A percentile compares a stretch with the other conserved stretches of the same genome.
Evolutionary conservation across 768 basidiomycete genomes (phyloP).

Genomic region (Neoboletus magnificus): DNA sequence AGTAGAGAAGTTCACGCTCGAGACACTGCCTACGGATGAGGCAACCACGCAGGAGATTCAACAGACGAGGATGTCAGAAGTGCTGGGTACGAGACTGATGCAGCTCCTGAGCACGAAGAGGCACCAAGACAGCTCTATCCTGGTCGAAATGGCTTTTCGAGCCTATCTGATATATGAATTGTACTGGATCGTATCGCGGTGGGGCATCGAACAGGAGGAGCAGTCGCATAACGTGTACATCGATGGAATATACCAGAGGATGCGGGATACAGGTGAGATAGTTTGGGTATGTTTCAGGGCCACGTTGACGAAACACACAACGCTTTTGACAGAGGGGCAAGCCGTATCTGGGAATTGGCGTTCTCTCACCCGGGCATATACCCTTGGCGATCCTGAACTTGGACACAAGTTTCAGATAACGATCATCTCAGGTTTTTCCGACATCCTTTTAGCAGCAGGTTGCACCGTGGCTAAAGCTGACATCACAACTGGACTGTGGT

Average conservation of each 20-base stretch:
- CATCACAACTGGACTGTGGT: slow-evolving; percentile 38
- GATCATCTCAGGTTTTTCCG: slow-evolving; percentile 21
- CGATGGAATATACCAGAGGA: slow-evolving; percentile 31
- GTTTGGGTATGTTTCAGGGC: neutral
- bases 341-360: slow-evolving; percentile 34
- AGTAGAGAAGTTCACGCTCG: slow-evolving; percentile 36
- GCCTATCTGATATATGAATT: slow-evolving; percentile 23
- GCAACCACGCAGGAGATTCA: slow-evolving; percentile 2
- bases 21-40: neutral
- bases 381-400: slow-evolving; percentile 12
- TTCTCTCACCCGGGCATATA: neutral
- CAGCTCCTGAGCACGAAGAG: slow-evolving; percentile 18
- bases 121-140: slow-evolving; percentile 16
- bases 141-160: slow-evolving; percentile 33
- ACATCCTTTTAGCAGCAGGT: slow-evolving; percentile 28
- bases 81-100: slow-evolving; percentile 15
- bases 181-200: slow-evolving; percentile 19
- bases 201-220: slow-evolving; percentile 19
- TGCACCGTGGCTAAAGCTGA: slow-evolving; percentile 15
- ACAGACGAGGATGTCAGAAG: slow-evolving; percentile 7
- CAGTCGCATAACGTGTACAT: slow-evolving; percentile 15
- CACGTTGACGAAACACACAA: neutral
- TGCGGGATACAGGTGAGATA: slow-evolving; percentile 33
- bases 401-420: slow-evolving; percentile 2
- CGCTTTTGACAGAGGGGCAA: slow-evolving; percentile 35